Conservation (phyloP, 1,284 basidiomycete species). For the Ustilago loliicola region DNA sequence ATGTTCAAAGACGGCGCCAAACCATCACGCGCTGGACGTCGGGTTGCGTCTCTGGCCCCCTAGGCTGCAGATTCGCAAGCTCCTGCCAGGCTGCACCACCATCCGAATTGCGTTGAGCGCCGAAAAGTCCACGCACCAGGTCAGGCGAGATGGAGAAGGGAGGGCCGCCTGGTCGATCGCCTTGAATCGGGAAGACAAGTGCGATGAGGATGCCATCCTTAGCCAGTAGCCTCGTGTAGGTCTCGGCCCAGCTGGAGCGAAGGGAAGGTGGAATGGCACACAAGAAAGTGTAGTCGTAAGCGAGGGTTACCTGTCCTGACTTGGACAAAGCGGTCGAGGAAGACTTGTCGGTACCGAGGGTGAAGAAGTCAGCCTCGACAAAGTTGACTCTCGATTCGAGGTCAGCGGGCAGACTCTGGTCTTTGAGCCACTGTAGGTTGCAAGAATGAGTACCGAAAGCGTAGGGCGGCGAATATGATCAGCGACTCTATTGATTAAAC, state of each 20-base stretch:
- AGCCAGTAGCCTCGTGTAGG: slow-evolving; percentile 50
- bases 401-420: slow-evolving; percentile 22
- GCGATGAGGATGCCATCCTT: slow-evolving; percentile 51
- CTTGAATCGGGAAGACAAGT: slow-evolving; percentile 59
- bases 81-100: slow-evolving; percentile 41
- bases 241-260: slow-evolving; percentile 50
- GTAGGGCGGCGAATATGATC: not conserved
- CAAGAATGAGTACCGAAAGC: not conserved
- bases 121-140: slow-evolving; percentile 41
- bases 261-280: slow-evolving; percentile 58
- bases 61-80: slow-evolving; percentile 43
- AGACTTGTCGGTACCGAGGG: slow-evolving; percentile 30
- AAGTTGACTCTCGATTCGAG: slow-evolving; percentile 30
- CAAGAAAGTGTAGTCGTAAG: slow-evolving; percentile 64
- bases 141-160: slow-evolving; percentile 54
- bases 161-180: slow-evolving; percentile 54
- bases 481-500: not conserved
- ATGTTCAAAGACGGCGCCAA: slow-evolving; percentile 41
- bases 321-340: slow-evolving; percentile 23
- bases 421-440: slow-evolving; percentile 42
- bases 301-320: slow-evolving; percentile 25
- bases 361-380: slow-evolving; percentile 54
- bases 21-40: slow-evolving; percentile 55
- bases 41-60: slow-evolving; percentile 34
- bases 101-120: slow-evolving; percentile 24